phyloP scores from a whole-genome alignment of 805 yeast species.

The Debaryomyces prosopidis region DNA sequence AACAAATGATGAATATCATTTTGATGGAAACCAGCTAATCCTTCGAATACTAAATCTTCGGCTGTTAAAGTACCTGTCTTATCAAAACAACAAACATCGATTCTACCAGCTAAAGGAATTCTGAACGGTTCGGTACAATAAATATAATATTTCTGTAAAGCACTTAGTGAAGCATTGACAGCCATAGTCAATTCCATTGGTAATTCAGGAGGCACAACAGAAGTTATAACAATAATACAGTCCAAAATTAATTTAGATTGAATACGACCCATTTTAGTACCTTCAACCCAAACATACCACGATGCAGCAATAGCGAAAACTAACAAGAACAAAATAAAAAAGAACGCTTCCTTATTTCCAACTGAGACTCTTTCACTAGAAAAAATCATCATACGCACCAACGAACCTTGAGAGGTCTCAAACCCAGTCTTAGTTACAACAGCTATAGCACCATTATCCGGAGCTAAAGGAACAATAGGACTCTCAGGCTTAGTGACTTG shows the following conservation, averaged over 20 bases:
- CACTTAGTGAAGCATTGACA: slow-evolving; percentile 86
- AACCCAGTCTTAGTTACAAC: slow-evolving; percentile 93
- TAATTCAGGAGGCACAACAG: slow-evolving; percentile 98
- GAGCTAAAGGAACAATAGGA: slow-evolving; percentile 59
- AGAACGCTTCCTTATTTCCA: slow-evolving; percentile 91
- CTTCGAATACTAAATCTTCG: slow-evolving; percentile 94
- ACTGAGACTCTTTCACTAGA: slow-evolving; percentile 96
- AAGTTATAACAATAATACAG: slow-evolving; percentile 92
- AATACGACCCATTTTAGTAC: slow-evolving; percentile 91
- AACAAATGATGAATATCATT: slow-evolving; percentile 56
- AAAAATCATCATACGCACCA: slow-evolving; percentile 96
- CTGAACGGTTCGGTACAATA: slow-evolving; percentile 99
- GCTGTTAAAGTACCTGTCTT: slow-evolving; percentile 98
- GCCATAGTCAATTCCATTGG: slow-evolving; percentile 99
- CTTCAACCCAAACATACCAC: slow-evolving; percentile 98
- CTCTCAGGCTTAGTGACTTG: slow-evolving; percentile 78
- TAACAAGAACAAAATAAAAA: slow-evolving; percentile 85
- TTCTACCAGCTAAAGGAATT: slow-evolving; percentile 96
- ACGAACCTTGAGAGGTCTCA: slow-evolving; percentile 96
- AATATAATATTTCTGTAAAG: slow-evolving; percentile 82
- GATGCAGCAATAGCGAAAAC: slow-evolving; percentile 93
- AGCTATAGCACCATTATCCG: slow-evolving; percentile 92
- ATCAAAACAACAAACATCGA: slow-evolving; percentile 98
- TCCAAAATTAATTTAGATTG: slow-evolving; percentile 92
- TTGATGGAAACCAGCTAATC: slow-evolving; percentile 77